These are phyloP conservation scores for Pseudogymnoascus sp. DNA, from an alignment of 2,329 filamentous ascomycete genomes.

Conservation along the genomic window DNA sequence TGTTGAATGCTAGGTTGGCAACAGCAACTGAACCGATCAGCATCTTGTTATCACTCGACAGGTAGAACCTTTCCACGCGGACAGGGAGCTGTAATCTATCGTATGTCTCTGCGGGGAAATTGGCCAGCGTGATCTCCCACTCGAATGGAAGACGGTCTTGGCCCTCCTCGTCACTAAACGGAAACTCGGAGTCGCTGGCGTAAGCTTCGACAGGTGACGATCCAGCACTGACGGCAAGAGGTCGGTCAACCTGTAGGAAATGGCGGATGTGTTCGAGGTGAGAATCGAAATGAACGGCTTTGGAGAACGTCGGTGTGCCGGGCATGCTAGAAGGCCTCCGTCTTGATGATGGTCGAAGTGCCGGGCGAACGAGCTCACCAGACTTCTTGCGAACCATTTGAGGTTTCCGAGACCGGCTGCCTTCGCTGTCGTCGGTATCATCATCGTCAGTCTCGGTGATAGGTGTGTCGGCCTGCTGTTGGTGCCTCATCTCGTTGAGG, in stretches of 20 bases:
- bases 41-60: constrained; percentile 81
- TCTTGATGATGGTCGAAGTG: constrained; percentile 69
- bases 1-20: constrained; percentile 83
- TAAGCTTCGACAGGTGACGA: constrained; percentile 86
- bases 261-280: constrained; percentile 94
- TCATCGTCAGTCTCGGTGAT: constrained; percentile 52
- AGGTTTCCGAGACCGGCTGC: constrained; percentile 64
- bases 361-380: constrained; percentile 88
- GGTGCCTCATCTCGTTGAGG: constrained; percentile 23
- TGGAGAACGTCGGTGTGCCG: constrained; percentile 89
- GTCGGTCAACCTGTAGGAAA: constrained; percentile 88
- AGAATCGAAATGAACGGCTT: constrained; percentile 97
- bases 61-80: constrained; percentile 77
- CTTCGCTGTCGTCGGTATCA: constrained; percentile 44
- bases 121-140: constrained; percentile 80
- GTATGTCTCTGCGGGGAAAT: constrained; percentile 66
- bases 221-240: constrained; percentile 90
- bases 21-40: constrained; percentile 78
- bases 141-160: constrained; percentile 51
- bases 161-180: constrained; percentile 56
- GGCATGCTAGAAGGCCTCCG: constrained; percentile 93
- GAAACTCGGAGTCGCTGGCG: constrained; percentile 83
- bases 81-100: constrained; percentile 60
- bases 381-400: constrained; percentile 97
- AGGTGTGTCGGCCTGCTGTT: constrained; percentile 26